Conservation (phyloP, 192 early-diverging fungal species). For the Coemansia asiatica region DNA sequence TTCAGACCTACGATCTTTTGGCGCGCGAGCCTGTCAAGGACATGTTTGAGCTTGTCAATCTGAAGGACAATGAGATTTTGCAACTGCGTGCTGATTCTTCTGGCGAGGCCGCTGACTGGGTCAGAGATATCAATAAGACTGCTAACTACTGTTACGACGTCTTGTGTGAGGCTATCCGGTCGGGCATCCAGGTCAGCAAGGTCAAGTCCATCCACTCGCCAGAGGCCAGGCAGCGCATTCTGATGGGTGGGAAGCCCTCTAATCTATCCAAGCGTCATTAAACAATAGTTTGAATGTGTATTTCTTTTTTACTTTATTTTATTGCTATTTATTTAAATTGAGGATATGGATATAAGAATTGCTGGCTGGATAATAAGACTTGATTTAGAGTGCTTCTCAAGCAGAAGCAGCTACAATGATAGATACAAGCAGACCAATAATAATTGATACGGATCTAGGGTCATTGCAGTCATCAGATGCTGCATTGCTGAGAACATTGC, state of each 20-base stretch:
- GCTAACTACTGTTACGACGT: conserved; percentile 51
- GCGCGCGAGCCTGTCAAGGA: conserved; percentile 51
- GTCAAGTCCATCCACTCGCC: conserved; percentile 54
- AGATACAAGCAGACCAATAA: no score
- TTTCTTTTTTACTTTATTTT: background rate
- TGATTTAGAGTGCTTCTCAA: no score
- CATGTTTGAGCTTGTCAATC: conserved; percentile 53
- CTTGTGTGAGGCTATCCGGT: conserved; percentile 49
- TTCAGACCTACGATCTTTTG: conserved; percentile 52
- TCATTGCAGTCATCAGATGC: no score
- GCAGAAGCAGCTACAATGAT: no score
- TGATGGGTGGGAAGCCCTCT: conserved; percentile 46
- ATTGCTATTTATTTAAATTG: conserved; percentile 3
- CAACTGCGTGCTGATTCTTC: conserved; percentile 48
- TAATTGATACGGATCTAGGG: no score
- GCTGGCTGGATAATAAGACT: no score
- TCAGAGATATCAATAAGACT: conserved; percentile 49
- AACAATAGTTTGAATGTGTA: background rate
- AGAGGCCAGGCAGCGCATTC: conserved; percentile 41
- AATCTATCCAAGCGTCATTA: conserved; percentile 37
- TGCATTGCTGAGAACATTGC: no score
- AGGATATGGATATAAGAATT: no score
- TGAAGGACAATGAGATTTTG: conserved; percentile 51
- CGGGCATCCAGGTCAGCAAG: conserved; percentile 55
- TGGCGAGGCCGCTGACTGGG: conserved; percentile 45